Evolutionary conservation across 495 filamentous ascomycete species (phyloP), one percentile per base, ranked within the genome.

Genomic region (Penicillium arizonense): DNA sequence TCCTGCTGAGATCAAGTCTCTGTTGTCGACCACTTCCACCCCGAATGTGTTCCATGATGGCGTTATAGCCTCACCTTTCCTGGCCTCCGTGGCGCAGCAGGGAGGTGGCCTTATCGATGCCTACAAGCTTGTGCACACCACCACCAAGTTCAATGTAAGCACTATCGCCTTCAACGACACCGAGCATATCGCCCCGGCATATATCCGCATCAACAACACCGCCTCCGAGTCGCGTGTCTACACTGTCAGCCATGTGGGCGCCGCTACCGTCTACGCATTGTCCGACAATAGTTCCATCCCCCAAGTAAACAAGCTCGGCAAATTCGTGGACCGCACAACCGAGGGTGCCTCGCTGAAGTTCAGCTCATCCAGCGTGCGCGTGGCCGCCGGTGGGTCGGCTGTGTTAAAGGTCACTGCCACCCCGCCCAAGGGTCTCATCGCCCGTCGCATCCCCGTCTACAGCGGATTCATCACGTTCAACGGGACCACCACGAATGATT

Each of bases 81-180:
- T 82, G 6, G 80, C 78, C 1, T 78, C 82, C 1, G 77, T 85
- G 6, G 58, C 73, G 4, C 81, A 86, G 54, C 79, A 83, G 54
- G 82, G 82, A 16, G 76, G 61, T 35, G 82, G 82, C 12, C 66
- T 84, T 18, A 65, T 84, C 30, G 76, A 84, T 55, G 81, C 79
- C 8, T 79, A 75, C 57, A 76, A 82, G 32, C 77, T 77, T 20
- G 77, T 81, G n/a, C 73, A 78, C 53, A 67, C 77, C 11, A 79
- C 73, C 5, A 82, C 78, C 4, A 65, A 77, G 12, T 64, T 83
- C 43, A 75, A 72, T 59, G 70, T 75, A 12, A 79, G 77, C 23
- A 80, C 72, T 57, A 69, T 83, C 33, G 74, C 78, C 16, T 82
- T 84, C 65, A 82, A 83, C 59, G 82, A 85, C 59, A 83, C 79